Evolutionary conservation across 257 asterid species (phyloP).

Genomic region (Solanum paucissectum): DNA sequence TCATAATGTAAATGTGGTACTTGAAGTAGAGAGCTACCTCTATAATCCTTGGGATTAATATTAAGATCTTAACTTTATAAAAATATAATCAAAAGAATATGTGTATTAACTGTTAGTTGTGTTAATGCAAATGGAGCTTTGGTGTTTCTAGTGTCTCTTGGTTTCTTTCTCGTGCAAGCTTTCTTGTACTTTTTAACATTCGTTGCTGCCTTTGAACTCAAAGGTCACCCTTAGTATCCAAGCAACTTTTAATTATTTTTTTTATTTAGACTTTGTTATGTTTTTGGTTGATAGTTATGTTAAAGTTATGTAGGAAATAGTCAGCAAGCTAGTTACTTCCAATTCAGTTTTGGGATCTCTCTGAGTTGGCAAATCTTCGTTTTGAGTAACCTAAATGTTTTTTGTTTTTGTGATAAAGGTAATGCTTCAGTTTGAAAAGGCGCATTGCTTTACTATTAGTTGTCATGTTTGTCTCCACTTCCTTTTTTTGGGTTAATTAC

Average conservation of each 20-base stretch:
- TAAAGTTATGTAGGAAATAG: neutral
- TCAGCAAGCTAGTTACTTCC: neutral
- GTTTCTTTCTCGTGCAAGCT: neutral
- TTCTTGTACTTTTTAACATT: neutral
- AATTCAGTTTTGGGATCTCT: neutral
- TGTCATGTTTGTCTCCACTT: neutral
- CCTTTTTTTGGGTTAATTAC: neutral
- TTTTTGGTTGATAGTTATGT: neutral
- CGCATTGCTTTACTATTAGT: neutral
- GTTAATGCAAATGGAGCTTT: neutral
- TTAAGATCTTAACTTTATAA: neutral
- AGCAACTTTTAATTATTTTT: neutral
- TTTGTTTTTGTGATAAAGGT: neutral
- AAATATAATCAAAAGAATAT: neutral
- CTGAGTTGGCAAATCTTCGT: neutral
- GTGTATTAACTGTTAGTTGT: neutral
- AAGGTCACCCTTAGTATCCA: neutral
- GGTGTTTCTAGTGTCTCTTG: neutral
- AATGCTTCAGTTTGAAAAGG: neutral
- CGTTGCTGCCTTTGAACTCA: neutral
- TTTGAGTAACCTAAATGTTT: neutral
- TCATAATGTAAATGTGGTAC: neutral
- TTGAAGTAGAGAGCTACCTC: neutral
- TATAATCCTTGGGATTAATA: neutral
- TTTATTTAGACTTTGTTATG: neutral